Base-by-base conservation (phyloP, 768 basidiomycete genomes). In the Astraeus odoratus region DNA sequence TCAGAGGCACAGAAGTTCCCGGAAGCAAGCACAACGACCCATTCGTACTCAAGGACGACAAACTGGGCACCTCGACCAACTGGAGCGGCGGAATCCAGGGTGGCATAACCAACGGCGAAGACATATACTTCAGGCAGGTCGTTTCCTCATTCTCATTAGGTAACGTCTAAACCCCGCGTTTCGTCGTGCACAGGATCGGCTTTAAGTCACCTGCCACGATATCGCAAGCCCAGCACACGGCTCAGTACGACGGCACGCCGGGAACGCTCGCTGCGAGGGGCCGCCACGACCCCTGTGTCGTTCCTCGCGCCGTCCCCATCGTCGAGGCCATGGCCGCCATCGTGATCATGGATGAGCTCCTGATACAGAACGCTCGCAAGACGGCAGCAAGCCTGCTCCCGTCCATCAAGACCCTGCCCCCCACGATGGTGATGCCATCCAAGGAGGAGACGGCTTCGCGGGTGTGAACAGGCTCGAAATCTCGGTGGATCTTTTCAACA, bases 171-270 rank as follows among this genome's bases (percentile, higher is more conserved):
- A 23, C 29, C 23, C 48, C 52, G 46, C 31, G 42, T 44, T 41
- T n/a, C 35, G n/a, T 43, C 18, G 1, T 43, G 33, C 43, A 5
- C 23, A 96, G 93, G 46, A 76, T 97, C 55, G 94, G 87, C 8
- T 99, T 99, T 80, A 99, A 99, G 70, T 91, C 91, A 15, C 96
- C 96, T 44, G 96, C 96, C 38, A 99, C 96, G 44, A 99, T 99
- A 62, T 88, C 92, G 19, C 92, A 89, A 63, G 72, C 81, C 23
- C 96, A 99, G 67, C 63, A 72, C 39, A 99, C 96, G 20, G 91
- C 86, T 9, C 85, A 88, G 64, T 99, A 99, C 64, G 83, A 96
- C 59, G 96, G 96, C 10, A 31, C 89, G 8, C 71, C 79, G 1
- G 96, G 96, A 20, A 77, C 76, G 30, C 77, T 99, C 43, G 92